Evolutionary conservation across 208 protist species (phyloP).

Genomic region (Trichomonas gallinae): DNA sequence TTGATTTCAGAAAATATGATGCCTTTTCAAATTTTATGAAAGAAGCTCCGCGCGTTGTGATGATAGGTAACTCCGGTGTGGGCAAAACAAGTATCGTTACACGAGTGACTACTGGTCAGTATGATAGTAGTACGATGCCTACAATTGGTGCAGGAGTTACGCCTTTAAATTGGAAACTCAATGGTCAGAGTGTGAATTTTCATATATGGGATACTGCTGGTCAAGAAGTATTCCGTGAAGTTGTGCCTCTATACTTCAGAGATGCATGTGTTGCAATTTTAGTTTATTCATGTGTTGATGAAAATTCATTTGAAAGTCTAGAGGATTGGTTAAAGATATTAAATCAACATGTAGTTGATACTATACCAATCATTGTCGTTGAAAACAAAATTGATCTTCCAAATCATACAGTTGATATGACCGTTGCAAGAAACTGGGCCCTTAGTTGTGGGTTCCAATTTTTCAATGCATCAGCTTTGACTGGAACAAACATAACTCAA

Average conservation of each 20-base stretch:
- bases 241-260: not conserved
- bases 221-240: not conserved
- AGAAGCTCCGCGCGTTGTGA: constrained; percentile 31
- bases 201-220: not conserved
- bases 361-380: not conserved
- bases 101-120: not conserved
- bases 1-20: too few relatives aligned
- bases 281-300: not conserved
- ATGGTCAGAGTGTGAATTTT: not conserved
- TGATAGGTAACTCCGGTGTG: constrained; percentile 59
- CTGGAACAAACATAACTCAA: too few relatives aligned
- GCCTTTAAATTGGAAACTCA: not conserved
- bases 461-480: too few relatives aligned
- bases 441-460: too few relatives aligned
- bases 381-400: not conserved
- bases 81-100: constrained; percentile 56
- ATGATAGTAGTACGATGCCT: not conserved
- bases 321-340: not conserved
- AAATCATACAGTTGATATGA: not conserved
- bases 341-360: not conserved
- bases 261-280: not conserved
- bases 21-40: too few relatives aligned
- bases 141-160: not conserved
- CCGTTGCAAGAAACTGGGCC: too few relatives aligned
- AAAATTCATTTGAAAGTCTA: not conserved